Percentiles rank a stretch among this genome's conserved stretches.
These are phyloP conservation scores for Juglanconis sp. DNA, from an alignment of 2,329 filamentous ascomycete genomes.

Conservation along the genomic window DNA sequence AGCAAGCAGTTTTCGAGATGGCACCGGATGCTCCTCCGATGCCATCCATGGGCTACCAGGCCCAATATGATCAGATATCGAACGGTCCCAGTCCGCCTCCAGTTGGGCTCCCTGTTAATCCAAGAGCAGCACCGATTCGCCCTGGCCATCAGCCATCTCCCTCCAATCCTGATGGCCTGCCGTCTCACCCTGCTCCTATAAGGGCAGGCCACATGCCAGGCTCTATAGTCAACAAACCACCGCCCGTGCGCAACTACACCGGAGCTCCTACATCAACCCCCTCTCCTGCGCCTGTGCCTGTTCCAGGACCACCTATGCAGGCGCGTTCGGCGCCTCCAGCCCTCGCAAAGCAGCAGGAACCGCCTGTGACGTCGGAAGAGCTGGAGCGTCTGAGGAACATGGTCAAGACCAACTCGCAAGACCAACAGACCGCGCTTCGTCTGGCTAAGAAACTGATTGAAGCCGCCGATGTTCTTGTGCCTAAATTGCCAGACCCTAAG, in stretches of 20 bases:
- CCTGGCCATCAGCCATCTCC: slow-evolving; percentile 28
- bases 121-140: slow-evolving; percentile 24
- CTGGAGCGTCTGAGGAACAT: slow-evolving; percentile 69
- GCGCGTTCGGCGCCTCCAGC: slow-evolving; percentile 6
- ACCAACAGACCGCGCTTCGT: slow-evolving; percentile 67
- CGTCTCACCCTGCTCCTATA: slow-evolving; percentile 60
- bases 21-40: slow-evolving; percentile 58
- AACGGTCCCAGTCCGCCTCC: slow-evolving; percentile 19
- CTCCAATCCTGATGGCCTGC: slow-evolving; percentile 44
- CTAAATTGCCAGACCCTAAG: slow-evolving; percentile 63
- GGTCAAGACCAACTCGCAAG: slow-evolving; percentile 68
- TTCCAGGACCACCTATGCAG: background rate
- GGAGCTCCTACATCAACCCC: slow-evolving; percentile 40
- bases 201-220: slow-evolving; percentile 61
- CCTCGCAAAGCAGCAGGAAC: slow-evolving; percentile 30
- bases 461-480: slow-evolving; percentile 72
- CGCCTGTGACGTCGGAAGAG: slow-evolving; percentile 73
- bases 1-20: slow-evolving; percentile 73
- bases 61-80: slow-evolving; percentile 13
- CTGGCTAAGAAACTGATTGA: slow-evolving; percentile 84
- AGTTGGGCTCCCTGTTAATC: slow-evolving; percentile 25
- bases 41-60: slow-evolving; percentile 27
- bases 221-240: slow-evolving; percentile 56
- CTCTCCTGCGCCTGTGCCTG: slow-evolving; percentile 22
- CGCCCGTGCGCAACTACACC: slow-evolving; percentile 56